phyloP scores from a whole-genome alignment of 2,329 filamentous ascomycete genomes.

The Trichoderma arundinaceum region DNA sequence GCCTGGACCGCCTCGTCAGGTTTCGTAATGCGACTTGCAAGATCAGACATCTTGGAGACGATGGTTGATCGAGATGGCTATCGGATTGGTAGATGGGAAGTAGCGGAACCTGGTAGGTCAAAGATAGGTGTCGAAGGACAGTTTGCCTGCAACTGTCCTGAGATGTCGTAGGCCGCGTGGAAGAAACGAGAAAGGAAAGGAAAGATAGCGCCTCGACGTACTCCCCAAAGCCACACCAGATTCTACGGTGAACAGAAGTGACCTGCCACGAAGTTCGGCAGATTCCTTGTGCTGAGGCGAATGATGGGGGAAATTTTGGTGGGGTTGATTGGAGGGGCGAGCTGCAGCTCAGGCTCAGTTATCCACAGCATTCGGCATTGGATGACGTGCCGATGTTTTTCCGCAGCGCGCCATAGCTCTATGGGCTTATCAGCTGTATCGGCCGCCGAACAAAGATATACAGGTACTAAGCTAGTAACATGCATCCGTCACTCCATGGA shows the following conservation, averaged over 20 bases:
- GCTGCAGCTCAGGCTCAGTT: constrained; percentile 32
- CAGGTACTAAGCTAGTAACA: not conserved
- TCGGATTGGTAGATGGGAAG: constrained; percentile 4
- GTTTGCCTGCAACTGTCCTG: constrained; percentile 28
- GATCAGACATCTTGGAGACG: constrained; percentile 51
- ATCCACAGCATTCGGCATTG: constrained; percentile 14
- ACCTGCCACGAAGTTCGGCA: constrained; percentile 1
- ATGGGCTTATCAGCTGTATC: too few relatives aligned
- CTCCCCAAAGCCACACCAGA: constrained; percentile 18
- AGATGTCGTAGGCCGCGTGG: not conserved
- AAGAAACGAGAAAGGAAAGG: constrained; percentile 4
- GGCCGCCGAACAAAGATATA: not conserved
- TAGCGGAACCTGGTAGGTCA: not conserved
- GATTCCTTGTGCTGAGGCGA: constrained; percentile 1
- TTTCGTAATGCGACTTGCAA: constrained; percentile 58
- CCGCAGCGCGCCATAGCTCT: constrained; percentile 37
- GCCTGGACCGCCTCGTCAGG: constrained; percentile 45
- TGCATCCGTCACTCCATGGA: not conserved
- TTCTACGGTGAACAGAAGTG: constrained; percentile 13
- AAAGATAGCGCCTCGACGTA: constrained; percentile 21
- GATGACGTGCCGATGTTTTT: constrained; percentile 39
- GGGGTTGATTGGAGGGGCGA: constrained; percentile 46
- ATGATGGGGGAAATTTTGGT: constrained; percentile 39
- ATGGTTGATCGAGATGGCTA: not conserved
- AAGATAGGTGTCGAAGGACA: not conserved